A percentile compares a stretch with the other conserved stretches of the same genome.
These are phyloP conservation scores for Ceratobasidium papillatum DNA, from an alignment of 1,284 basidiomycete species.

Conservation along the genomic window DNA sequence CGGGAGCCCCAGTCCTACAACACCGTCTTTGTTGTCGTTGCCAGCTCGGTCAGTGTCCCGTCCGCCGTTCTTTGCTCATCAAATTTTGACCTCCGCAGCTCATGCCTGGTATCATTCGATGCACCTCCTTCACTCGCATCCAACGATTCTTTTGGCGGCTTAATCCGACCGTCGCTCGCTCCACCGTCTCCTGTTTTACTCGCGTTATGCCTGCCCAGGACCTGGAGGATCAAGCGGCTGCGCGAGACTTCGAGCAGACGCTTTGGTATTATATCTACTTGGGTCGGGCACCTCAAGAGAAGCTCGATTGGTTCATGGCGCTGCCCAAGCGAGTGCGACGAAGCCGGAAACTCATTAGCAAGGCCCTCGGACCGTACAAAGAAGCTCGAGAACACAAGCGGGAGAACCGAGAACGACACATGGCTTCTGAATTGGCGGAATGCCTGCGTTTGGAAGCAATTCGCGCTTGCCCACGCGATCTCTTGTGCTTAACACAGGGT, in stretches of 20 bases:
- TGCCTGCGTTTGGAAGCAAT: not conserved
- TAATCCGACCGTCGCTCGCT: too few relatives aligned
- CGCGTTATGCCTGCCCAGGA: not conserved
- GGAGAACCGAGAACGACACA: not conserved
- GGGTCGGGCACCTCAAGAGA: not conserved
- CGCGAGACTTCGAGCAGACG: not conserved
- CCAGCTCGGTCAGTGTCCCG: too few relatives aligned
- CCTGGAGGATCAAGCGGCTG: not conserved
- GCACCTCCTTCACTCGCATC: too few relatives aligned
- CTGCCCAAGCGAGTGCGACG: not conserved
- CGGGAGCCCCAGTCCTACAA: too few relatives aligned
- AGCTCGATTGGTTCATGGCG: not conserved
- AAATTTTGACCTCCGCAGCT: too few relatives aligned
- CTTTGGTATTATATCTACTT: not conserved
- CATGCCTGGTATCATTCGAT: too few relatives aligned
- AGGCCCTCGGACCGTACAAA: not conserved
- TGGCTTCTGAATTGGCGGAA: not conserved
- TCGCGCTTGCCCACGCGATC: not conserved
- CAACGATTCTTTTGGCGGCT: too few relatives aligned
- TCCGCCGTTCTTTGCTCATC: too few relatives aligned
- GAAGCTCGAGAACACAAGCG: not conserved
- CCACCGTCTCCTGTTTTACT: not conserved
- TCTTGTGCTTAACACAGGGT: not conserved
- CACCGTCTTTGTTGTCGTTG: too few relatives aligned
- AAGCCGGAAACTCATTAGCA: not conserved